Percentiles rank a stretch among this genome's conserved stretches.
Evolutionary conservation across 2,329 filamentous ascomycete species (phyloP).

Genomic region (Helicocarpus griseus): DNA sequence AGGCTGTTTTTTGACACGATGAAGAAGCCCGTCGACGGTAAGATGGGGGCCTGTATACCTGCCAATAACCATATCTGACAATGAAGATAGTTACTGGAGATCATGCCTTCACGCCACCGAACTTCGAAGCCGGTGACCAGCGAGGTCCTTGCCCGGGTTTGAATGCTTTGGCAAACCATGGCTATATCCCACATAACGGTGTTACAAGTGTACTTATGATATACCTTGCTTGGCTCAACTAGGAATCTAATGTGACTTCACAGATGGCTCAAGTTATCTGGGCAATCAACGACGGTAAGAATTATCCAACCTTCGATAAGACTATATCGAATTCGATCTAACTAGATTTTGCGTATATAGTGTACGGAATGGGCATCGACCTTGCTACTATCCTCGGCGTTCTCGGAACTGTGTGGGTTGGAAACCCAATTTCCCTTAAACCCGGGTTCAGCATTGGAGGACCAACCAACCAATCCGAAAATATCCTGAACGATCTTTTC

Average conservation of each 20-base stretch:
- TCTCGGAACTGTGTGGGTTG: conserved; percentile 40
- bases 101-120: conserved; percentile 26
- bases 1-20: background rate
- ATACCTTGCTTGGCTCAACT: background rate
- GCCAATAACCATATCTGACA: background rate
- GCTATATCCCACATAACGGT: conserved; percentile 33
- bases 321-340: background rate
- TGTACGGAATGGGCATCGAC: conserved; percentile 42
- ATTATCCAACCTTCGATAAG: background rate
- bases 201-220: conserved; percentile 21
- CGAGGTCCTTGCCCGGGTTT: conserved; percentile 34
- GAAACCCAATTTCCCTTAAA: conserved; percentile 41
- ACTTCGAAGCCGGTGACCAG: conserved; percentile 26
- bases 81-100: conserved; percentile 22
- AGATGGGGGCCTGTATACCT: background rate
- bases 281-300: conserved; percentile 26
- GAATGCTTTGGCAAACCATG: conserved; percentile 36
- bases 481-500: conserved; percentile 35
- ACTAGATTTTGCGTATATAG: conserved; percentile 16
- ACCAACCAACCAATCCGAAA: conserved; percentile 27
- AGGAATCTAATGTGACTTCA: background rate
- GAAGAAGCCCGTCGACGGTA: background rate
- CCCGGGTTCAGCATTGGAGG: conserved; percentile 46
- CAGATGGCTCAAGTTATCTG: conserved; percentile 25
- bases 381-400: conserved; percentile 34